phyloP scores from a whole-genome alignment of 257 asterid species.

The Catharanthus roseus region DNA sequence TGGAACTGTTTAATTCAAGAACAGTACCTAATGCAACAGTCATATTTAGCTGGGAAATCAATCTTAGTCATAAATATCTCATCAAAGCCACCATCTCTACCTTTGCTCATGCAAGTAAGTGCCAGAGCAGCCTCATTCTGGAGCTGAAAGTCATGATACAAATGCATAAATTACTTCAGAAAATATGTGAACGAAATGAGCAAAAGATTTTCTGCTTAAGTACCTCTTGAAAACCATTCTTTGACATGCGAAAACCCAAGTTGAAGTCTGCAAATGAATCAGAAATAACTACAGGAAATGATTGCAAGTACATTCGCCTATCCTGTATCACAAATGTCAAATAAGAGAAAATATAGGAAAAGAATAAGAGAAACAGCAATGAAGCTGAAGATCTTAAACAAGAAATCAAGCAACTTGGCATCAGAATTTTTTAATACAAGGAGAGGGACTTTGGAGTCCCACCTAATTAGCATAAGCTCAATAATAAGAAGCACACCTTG shows the following conservation, averaged over 20 bases:
- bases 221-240: constrained; percentile 88
- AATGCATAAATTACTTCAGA: neutral
- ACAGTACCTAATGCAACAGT: constrained; percentile 68
- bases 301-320: constrained; percentile 39
- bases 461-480: constrained; percentile 5
- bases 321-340: constrained; percentile 46
- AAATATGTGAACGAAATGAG: neutral
- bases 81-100: constrained; percentile 73
- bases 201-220: neutral
- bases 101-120: constrained; percentile 64
- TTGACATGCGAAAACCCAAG: constrained; percentile 77
- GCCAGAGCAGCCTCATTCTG: constrained; percentile 69
- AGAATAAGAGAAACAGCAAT: no score
- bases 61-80: constrained; percentile 74
- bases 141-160: constrained; percentile 39
- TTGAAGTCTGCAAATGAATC: constrained; percentile 66
- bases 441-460: neutral
- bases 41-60: constrained; percentile 81
- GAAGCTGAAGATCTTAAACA: neutral
- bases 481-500: constrained; percentile 43
- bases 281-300: constrained; percentile 71
- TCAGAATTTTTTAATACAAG: neutral
- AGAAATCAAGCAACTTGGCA: neutral
- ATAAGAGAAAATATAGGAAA: constrained; percentile 2
- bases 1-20: neutral